phyloP scores from a whole-genome alignment of 306 rosid genomes.

The Trichosanthes cucumerina region DNA sequence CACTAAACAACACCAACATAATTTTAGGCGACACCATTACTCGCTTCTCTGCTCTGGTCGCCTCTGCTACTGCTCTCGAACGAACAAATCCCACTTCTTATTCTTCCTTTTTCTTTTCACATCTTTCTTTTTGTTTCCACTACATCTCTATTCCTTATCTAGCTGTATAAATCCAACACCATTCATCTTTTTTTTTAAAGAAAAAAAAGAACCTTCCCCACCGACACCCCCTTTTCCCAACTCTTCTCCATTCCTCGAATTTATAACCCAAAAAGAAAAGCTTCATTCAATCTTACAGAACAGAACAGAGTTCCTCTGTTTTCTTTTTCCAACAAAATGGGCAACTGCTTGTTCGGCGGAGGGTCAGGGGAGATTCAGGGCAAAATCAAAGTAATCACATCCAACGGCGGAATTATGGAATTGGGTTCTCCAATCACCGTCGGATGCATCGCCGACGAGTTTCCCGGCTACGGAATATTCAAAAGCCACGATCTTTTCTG shows the following conservation, averaged over 20 bases:
- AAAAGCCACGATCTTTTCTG: constrained; percentile 63
- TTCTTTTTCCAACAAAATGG: neutral
- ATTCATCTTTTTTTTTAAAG: neutral
- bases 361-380: neutral
- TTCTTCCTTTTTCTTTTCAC: neutral
- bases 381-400: constrained; percentile 44
- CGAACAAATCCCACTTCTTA: neutral
- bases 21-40: neutral
- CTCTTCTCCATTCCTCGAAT: neutral
- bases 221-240: neutral
- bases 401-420: constrained; percentile 87
- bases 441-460: constrained; percentile 48
- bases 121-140: neutral
- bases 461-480: constrained; percentile 63
- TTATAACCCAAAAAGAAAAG: neutral
- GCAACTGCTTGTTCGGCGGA: constrained; percentile 15
- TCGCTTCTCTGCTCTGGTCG: neutral
- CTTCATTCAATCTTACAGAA: neutral
- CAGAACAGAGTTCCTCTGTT: neutral
- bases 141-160: neutral
- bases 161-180: neutral
- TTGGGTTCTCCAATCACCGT: constrained; percentile 47
- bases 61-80: neutral
- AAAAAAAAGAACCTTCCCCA: neutral
- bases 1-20: neutral